Conservation (phyloP, 108 stramenopile genomes). For the Skeletonema menzelii region DNA sequence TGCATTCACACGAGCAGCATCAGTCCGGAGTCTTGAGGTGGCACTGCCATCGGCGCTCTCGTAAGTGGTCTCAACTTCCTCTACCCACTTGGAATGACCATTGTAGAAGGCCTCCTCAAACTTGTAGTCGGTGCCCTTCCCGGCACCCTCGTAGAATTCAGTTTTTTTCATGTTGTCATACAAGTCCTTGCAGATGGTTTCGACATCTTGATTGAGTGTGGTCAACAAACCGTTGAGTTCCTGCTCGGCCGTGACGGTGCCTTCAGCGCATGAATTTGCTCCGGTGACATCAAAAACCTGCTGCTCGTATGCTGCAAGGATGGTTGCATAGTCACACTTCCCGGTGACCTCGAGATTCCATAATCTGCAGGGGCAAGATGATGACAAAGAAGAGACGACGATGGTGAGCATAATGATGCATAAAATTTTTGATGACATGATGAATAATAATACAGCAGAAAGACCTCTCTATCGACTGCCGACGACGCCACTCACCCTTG, state of each 20-base stretch:
- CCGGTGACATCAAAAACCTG: slow-evolving; percentile 28
- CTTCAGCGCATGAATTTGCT: slow-evolving; percentile 7
- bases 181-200: slow-evolving; percentile 13
- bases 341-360: slow-evolving; percentile 20
- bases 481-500: neutral
- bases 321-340: slow-evolving; percentile 22
- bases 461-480: neutral
- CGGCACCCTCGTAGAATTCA: slow-evolving; percentile 25
- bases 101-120: slow-evolving; percentile 51
- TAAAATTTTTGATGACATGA: no score
- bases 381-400: neutral
- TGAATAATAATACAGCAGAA: no score
- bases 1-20: slow-evolving; percentile 20
- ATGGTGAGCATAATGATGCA: no score
- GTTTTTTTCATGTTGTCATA: slow-evolving; percentile 15
- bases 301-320: slow-evolving; percentile 33
- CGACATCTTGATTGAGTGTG: neutral
- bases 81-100: slow-evolving; percentile 42
- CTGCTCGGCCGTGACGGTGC: slow-evolving; percentile 6
- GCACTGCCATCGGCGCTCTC: slow-evolving; percentile 21
- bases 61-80: slow-evolving; percentile 46
- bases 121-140: slow-evolving; percentile 23
- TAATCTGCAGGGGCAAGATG: neutral
- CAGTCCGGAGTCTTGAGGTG: slow-evolving; percentile 11
- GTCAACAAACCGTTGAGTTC: slow-evolving; percentile 20